Conservation (phyloP, 1,284 basidiomycete genomes). For the Trametes polyzona region DNA sequence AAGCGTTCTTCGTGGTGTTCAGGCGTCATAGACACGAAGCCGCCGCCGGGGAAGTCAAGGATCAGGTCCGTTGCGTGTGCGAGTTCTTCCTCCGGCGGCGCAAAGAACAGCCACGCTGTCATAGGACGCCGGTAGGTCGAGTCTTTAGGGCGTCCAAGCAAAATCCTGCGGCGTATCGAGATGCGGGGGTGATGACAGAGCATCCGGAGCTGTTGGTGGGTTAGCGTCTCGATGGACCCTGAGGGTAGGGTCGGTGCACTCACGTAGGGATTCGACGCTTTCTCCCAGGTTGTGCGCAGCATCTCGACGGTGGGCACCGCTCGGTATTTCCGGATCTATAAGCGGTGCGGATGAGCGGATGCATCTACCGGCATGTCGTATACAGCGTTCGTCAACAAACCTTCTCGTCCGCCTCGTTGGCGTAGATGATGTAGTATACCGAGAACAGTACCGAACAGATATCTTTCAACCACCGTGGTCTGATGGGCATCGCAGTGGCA, state of each 20-base stretch:
- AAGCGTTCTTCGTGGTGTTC: slow-evolving; percentile 97
- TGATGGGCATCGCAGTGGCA: slow-evolving; percentile 91
- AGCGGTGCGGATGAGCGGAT: not conserved
- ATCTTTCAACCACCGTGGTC: slow-evolving; percentile 92
- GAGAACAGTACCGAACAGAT: slow-evolving; percentile 85
- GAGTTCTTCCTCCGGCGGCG: slow-evolving; percentile 71
- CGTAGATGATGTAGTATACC: slow-evolving; percentile 92
- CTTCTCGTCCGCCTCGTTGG: slow-evolving; percentile 94
- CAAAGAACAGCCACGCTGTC: slow-evolving; percentile 85
- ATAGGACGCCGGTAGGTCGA: slow-evolving; percentile 84
- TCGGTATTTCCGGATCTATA: slow-evolving; percentile 85
- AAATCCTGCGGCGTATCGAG: slow-evolving; percentile 73
- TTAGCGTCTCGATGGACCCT: slow-evolving; percentile 17
- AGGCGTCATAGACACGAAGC: slow-evolving; percentile 95
- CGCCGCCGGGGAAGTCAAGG: slow-evolving; percentile 93
- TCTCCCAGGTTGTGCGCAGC: slow-evolving; percentile 95
- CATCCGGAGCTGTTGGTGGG: slow-evolving; percentile 61
- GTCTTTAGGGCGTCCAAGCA: slow-evolving; percentile 79
- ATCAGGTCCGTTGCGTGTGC: slow-evolving; percentile 78
- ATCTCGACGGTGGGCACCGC: slow-evolving; percentile 96
- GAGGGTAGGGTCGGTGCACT: slow-evolving; percentile 27
- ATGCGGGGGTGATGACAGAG: slow-evolving; percentile 64
- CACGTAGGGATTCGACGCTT: slow-evolving; percentile 92
- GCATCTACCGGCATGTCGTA: not conserved
- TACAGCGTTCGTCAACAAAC: slow-evolving; percentile 41